phyloP scores from a whole-genome alignment of 352 stramenopile genomes.

The Peronospora farinosa region DNA sequence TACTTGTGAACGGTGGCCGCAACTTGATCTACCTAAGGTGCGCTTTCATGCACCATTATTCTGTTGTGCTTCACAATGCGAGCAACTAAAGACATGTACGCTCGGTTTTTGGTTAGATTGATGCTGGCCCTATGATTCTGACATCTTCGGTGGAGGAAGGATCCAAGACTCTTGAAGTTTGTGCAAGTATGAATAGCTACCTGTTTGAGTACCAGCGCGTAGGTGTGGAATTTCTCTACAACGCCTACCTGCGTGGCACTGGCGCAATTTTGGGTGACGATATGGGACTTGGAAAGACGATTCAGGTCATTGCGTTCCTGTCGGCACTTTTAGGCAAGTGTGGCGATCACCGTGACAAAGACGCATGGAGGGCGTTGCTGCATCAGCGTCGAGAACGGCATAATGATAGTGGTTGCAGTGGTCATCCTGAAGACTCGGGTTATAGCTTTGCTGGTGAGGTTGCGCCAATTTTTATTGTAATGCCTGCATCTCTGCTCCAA shows the following conservation, averaged over 20 bases:
- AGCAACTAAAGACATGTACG: conserved; percentile 1
- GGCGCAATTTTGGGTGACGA: conserved; percentile 96
- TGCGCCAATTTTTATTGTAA: conserved; percentile 94
- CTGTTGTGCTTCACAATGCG: not conserved
- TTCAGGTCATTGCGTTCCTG: conserved; percentile 91
- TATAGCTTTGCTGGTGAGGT: conserved; percentile 39
- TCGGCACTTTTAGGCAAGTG: conserved; percentile 88
- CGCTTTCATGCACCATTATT: not conserved
- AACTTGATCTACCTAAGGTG: conserved; percentile 40
- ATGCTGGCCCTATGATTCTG: conserved; percentile 42
- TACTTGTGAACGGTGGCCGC: conserved; percentile 44
- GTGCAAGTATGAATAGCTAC: conserved; percentile 64
- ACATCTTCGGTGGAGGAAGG: conserved; percentile 7
- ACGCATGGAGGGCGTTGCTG: conserved; percentile 90
- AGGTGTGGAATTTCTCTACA: conserved; percentile 59
- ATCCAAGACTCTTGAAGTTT: conserved; percentile 37
- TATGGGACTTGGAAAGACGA: conserved; percentile 94
- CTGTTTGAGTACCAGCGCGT: conserved; percentile 73
- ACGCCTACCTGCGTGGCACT: conserved; percentile 41
- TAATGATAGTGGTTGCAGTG: conserved; percentile 24
- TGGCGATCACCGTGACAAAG: conserved; percentile 92
- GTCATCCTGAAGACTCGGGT: conserved; percentile 33
- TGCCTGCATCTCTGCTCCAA: conserved; percentile 95
- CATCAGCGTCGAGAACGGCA: conserved; percentile 86
- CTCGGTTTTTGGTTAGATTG: conserved; percentile 13